Percentiles rank a stretch among this genome's conserved stretches.
Evolutionary conservation across 2,329 filamentous ascomycete species (phyloP).

Genomic region (Aspergillus chevalieri): DNA sequence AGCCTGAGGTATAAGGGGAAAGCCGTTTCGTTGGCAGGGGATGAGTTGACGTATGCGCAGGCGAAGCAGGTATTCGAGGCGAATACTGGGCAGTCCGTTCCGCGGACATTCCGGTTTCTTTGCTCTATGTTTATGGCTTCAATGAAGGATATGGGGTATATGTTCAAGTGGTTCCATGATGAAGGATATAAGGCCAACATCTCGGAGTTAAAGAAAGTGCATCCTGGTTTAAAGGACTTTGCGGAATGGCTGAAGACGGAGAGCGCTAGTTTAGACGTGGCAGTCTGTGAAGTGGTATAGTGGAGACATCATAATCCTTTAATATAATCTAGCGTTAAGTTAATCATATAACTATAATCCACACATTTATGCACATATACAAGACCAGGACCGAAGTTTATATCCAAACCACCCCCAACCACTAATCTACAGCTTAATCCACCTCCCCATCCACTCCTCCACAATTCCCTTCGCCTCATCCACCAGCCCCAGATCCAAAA

Average conservation of each 20-base stretch:
- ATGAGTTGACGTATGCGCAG: constrained; percentile 45
- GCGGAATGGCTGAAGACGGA: constrained; percentile 44
- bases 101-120: constrained; percentile 38
- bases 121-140: constrained; percentile 35
- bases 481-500: constrained; percentile 58
- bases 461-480: constrained; percentile 63
- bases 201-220: constrained; percentile 32
- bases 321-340: no score
- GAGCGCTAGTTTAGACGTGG: constrained; percentile 33
- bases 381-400: no score
- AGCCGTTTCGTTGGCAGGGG: constrained; percentile 47
- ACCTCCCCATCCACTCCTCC: constrained; percentile 63
- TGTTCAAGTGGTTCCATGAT: constrained; percentile 49
- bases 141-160: constrained; percentile 40
- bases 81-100: constrained; percentile 40
- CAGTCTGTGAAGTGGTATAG: no score
- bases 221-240: constrained; percentile 45
- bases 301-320: no score
- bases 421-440: constrained; percentile 41
- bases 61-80: constrained; percentile 43
- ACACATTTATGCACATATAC: no score
- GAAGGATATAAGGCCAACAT: constrained; percentile 46
- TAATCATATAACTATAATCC: no score
- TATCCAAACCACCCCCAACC: no score
- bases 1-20: constrained; percentile 41